These are phyloP conservation scores for Coemansia sp. DNA, from an alignment of 192 early-diverging fungal genomes.

Conservation along the genomic window DNA sequence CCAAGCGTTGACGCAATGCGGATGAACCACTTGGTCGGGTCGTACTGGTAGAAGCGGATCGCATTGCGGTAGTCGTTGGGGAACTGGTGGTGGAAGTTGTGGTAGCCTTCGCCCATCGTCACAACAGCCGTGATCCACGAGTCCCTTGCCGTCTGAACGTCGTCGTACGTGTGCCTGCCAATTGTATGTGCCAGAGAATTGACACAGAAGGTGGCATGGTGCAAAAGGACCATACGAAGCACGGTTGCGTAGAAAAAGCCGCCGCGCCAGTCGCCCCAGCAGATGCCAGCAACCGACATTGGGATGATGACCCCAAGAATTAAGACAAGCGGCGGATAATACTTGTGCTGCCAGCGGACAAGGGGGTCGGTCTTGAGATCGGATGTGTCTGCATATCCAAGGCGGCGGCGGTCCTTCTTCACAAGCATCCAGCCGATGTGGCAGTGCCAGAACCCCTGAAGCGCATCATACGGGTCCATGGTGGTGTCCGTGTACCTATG, in stretches of 20 bases:
- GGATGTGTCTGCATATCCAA: conserved; percentile 78
- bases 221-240: conserved; percentile 71
- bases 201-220: conserved; percentile 88
- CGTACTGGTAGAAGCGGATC: conserved; percentile 73
- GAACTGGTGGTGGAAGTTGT: conserved; percentile 89
- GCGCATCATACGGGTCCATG: conserved; percentile 79
- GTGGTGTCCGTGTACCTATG: conserved; percentile 87
- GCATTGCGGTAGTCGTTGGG: conserved; percentile 86
- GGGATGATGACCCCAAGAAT: conserved; percentile 79
- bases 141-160: conserved; percentile 78
- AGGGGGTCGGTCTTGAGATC: conserved; percentile 75
- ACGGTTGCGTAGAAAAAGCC: conserved; percentile 79
- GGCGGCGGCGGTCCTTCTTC: conserved; percentile 68
- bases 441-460: conserved; percentile 77
- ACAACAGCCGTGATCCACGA: conserved; percentile 79
- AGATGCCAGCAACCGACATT: conserved; percentile 79
- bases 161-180: conserved; percentile 75
- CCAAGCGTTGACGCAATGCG: conserved; percentile 58
- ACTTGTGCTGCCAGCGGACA: conserved; percentile 75
- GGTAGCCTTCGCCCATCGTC: conserved; percentile 80
- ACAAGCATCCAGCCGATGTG: conserved; percentile 88
- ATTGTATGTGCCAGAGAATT: conserved; percentile 81
- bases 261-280: conserved; percentile 81
- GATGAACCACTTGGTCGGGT: conserved; percentile 87
- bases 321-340: conserved; percentile 71